phyloP scores from a whole-genome alignment of 352 stramenopile genomes.

The Phytophthora podocarpi region DNA sequence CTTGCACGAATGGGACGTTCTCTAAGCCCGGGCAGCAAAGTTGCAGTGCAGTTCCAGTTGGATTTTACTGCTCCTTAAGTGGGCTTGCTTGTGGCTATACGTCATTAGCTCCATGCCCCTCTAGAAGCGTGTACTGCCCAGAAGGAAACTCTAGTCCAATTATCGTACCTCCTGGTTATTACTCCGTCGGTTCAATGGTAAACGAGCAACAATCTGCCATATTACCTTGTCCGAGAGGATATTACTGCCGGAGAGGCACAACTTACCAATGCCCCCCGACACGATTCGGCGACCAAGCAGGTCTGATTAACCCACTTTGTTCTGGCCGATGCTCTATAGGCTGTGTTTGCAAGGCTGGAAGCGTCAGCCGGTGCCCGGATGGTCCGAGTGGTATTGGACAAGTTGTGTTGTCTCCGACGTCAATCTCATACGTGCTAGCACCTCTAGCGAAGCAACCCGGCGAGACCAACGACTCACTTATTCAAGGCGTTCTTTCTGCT shows the following conservation, averaged over 20 bases:
- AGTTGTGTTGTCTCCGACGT: conserved; percentile 37
- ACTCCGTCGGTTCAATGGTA: conserved; percentile 39
- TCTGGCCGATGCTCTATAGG: conserved; percentile 49
- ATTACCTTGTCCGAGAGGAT: conserved; percentile 49
- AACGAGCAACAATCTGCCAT: conserved; percentile 38
- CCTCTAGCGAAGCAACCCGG: conserved; percentile 30
- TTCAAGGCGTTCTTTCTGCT: conserved; percentile 11
- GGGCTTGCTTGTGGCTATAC: conserved; percentile 39
- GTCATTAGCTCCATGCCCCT: conserved; percentile 43
- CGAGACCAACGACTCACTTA: conserved; percentile 13
- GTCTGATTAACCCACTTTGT: conserved; percentile 45
- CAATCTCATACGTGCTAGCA: conserved; percentile 41
- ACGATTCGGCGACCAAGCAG: conserved; percentile 43
- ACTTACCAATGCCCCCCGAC: conserved; percentile 50
- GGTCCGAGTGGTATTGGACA: conserved; percentile 21
- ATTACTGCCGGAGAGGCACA: conserved; percentile 52
- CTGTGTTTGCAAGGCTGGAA: conserved; percentile 56
- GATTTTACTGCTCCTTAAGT: conserved; percentile 45
- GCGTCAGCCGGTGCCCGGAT: conserved; percentile 49
- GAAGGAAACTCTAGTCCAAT: conserved; percentile 42
- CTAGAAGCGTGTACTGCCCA: conserved; percentile 51
- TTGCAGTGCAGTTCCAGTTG: conserved; percentile 47
- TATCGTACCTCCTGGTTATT: conserved; percentile 48
- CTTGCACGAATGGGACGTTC: conserved; percentile 57
- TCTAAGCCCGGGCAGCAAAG: conserved; percentile 53